These are phyloP conservation scores for Ceriops zippeliana DNA, from an alignment of 345 rosid genomes.

Conservation along the genomic window DNA sequence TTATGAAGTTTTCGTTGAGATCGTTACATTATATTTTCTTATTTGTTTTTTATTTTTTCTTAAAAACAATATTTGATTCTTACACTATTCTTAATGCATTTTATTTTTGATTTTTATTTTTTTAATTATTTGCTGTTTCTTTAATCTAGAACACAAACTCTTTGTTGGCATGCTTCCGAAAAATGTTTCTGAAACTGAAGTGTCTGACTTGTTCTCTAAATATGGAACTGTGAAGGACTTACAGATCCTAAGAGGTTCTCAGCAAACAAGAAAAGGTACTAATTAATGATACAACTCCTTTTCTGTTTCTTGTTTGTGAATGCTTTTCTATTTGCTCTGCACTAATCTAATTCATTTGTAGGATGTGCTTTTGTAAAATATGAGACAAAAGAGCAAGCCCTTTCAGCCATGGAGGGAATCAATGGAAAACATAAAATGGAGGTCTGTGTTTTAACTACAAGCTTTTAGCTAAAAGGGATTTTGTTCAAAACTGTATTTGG, in stretches of 20 bases:
- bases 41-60: background rate
- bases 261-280: conserved; percentile 93
- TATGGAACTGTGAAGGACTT: conserved; percentile 79
- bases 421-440: conserved; percentile 97
- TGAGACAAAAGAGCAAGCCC: conserved; percentile 93
- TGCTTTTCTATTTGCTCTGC: conserved; percentile 18
- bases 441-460: conserved; percentile 45
- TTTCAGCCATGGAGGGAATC: conserved; percentile 77
- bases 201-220: conserved; percentile 62
- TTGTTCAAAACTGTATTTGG: background rate
- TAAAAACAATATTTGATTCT: background rate
- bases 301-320: conserved; percentile 7
- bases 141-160: conserved; percentile 85
- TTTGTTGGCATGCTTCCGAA: conserved; percentile 99
- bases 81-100: background rate
- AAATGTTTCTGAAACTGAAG: conserved; percentile 82
- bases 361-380: conserved; percentile 97
- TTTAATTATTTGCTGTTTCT: background rate
- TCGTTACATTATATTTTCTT: conserved; percentile 11
- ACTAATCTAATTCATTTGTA: conserved; percentile 25
- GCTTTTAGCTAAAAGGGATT: background rate
- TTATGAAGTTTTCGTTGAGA: conserved; percentile 15
- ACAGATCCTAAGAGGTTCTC: conserved; percentile 93
- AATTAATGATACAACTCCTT: conserved; percentile 11
- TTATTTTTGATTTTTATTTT: background rate